Evolutionary conservation across 192 early-diverging fungal species (phyloP).

Genomic region (Entophlyctis luteolus): DNA sequence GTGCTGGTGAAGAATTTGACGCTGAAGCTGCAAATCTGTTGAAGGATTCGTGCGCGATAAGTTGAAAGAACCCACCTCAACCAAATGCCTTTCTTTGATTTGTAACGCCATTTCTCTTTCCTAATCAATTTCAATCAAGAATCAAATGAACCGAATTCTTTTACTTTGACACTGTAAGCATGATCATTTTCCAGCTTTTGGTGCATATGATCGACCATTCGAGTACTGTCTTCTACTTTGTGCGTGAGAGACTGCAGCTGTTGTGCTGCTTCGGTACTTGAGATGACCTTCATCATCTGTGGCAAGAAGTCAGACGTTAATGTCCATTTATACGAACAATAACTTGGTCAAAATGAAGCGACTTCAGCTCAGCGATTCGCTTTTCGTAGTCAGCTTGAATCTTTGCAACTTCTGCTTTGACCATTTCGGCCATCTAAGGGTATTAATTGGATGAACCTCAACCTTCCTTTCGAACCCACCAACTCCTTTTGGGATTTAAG

Average conservation of each 20-base stretch:
- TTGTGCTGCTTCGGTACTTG: conserved; percentile 20
- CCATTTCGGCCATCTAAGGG: not conserved
- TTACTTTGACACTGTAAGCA: conserved; percentile 18
- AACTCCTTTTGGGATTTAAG: not conserved
- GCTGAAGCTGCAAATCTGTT: conserved; percentile 9
- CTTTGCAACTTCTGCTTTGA: conserved; percentile 5
- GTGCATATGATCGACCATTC: conserved; percentile 19
- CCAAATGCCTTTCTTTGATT: conserved; percentile 20
- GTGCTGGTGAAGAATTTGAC: conserved; percentile 4
- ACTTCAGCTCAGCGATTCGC: conserved; percentile 4
- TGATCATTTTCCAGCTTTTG: conserved; percentile 23
- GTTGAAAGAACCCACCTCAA: not conserved
- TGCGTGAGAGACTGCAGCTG: conserved; percentile 17
- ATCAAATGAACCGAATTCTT: not conserved
- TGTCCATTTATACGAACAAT: not conserved
- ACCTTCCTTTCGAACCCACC: not conserved
- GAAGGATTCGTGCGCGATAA: not conserved
- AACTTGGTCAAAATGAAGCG: conserved; percentile 23
- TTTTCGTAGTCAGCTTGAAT: conserved; percentile 1
- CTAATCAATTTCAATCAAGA: not conserved
- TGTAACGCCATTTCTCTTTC: conserved; percentile 22
- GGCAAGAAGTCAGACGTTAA: not conserved
- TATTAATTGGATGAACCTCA: not conserved
- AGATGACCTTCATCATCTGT: conserved; percentile 20
- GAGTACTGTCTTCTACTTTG: conserved; percentile 21